Conservation (phyloP, 441 rosid genomes). For the Heliophila coronopifolia region DNA sequence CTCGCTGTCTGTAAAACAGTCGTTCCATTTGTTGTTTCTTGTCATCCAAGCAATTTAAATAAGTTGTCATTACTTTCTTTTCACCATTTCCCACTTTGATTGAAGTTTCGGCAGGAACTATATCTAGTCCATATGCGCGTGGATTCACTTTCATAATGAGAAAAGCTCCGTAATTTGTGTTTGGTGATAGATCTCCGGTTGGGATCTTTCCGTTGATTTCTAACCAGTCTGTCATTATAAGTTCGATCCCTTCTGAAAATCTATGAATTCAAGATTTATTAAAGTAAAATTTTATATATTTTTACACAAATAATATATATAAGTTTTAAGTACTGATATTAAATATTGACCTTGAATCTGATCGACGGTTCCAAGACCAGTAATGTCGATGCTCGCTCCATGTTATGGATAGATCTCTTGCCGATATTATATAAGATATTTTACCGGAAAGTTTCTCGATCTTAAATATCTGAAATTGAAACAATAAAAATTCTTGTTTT, state of each 20-base stretch:
- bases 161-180: conserved; percentile 33
- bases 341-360: conserved; percentile 38
- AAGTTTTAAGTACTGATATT: neutral
- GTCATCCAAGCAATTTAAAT: conserved; percentile 13
- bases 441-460: conserved; percentile 36
- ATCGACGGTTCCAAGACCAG: conserved; percentile 39
- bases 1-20: conserved; percentile 14
- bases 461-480: conserved; percentile 31
- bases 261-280: conserved; percentile 9
- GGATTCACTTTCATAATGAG: conserved; percentile 29
- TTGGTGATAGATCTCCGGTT: conserved; percentile 30
- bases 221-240: conserved; percentile 36
- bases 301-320: neutral
- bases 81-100: conserved; percentile 25
- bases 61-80: neutral
- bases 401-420: conserved; percentile 45
- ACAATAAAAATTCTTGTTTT: neutral
- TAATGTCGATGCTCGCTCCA: conserved; percentile 38
- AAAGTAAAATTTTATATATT: neutral
- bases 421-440: conserved; percentile 33
- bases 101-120: conserved; percentile 33
- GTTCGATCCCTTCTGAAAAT: conserved; percentile 32
- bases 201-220: conserved; percentile 34
- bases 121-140: conserved; percentile 37
- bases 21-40: conserved; percentile 32